Evolutionary conservation across 2,329 filamentous ascomycete genomes (phyloP).

Genomic region (Alternaria sp.): DNA sequence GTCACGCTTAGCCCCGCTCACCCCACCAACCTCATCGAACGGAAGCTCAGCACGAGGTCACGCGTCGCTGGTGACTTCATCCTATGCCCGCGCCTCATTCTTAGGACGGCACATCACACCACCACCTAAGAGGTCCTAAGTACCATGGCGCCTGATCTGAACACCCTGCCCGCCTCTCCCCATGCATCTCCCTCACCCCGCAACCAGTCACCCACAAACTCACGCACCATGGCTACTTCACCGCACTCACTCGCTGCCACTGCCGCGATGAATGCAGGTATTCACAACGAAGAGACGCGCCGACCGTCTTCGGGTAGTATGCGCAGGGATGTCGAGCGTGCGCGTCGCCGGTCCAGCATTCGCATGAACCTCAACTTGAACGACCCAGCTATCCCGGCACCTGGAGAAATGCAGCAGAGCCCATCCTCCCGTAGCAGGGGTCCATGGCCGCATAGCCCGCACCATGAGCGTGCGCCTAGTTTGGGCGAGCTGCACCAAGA

Average conservation of each 20-base stretch:
- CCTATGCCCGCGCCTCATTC: not conserved
- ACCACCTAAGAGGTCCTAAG: not conserved
- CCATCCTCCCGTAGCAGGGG: constrained; percentile 37
- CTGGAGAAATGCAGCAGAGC: constrained; percentile 70
- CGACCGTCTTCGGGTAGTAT: constrained; percentile 59
- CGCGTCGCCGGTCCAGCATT: constrained; percentile 70
- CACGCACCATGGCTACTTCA: constrained; percentile 62
- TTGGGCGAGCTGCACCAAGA: constrained; percentile 80
- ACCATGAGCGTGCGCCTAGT: constrained; percentile 72
- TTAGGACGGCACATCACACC: constrained; percentile 14
- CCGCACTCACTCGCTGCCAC: constrained; percentile 77
- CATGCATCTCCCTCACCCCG: constrained; percentile 44
- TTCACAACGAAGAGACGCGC: constrained; percentile 67
- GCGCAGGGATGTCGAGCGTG: constrained; percentile 47
- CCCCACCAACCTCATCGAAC: constrained; percentile 4
- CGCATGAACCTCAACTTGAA: constrained; percentile 77
- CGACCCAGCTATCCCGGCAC: constrained; percentile 70
- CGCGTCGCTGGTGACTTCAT: not conserved
- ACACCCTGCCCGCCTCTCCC: constrained; percentile 62
- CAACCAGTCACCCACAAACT: constrained; percentile 43
- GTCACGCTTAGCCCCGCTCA: constrained; percentile 1
- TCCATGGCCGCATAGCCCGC: constrained; percentile 58
- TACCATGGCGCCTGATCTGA: constrained; percentile 59
- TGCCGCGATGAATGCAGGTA: constrained; percentile 77
- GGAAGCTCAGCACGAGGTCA: not conserved